Evolutionary conservation across 1,284 basidiomycete species (phyloP).

Genomic region (Schizophyllum amplum): DNA sequence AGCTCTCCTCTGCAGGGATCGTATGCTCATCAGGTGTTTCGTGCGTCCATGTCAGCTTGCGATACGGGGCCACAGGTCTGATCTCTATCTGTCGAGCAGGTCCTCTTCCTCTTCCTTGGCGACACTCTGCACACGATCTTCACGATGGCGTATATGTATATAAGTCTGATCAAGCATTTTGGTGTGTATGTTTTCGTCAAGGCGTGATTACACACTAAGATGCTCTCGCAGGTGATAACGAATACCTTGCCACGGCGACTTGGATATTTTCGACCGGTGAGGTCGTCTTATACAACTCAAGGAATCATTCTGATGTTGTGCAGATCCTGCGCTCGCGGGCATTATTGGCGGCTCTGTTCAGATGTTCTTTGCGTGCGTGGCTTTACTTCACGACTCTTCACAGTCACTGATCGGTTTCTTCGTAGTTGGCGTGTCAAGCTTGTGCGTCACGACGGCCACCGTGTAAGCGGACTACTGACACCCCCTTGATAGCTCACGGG

Average conservation of each 20-base stretch:
- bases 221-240: slow-evolving; percentile 16
- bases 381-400: not conserved
- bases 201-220: not conserved
- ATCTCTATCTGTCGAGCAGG: not conserved
- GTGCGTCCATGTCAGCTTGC: not conserved
- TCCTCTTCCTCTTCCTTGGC: slow-evolving; percentile 18
- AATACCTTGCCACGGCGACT: slow-evolving; percentile 17
- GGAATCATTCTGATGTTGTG: not conserved
- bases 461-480: slow-evolving; percentile 9
- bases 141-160: slow-evolving; percentile 22
- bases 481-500: slow-evolving; percentile 8
- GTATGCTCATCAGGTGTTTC: not conserved
- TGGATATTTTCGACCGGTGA: slow-evolving; percentile 25
- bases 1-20: not conserved
- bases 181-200: slow-evolving; percentile 6
- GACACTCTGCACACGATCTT: slow-evolving; percentile 24
- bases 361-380: not conserved
- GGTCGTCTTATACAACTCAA: not conserved
- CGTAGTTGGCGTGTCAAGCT: not conserved
- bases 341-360: not conserved
- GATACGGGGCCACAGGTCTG: not conserved
- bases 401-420: not conserved
- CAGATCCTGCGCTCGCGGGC: slow-evolving; percentile 20
- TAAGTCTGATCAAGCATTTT: slow-evolving; percentile 20
- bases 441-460: not conserved